A percentile compares a stretch with the other conserved stretches of the same genome.
Evolutionary conservation across 805 yeast genomes (phyloP).

Genomic region (Pichia paraexigua): DNA sequence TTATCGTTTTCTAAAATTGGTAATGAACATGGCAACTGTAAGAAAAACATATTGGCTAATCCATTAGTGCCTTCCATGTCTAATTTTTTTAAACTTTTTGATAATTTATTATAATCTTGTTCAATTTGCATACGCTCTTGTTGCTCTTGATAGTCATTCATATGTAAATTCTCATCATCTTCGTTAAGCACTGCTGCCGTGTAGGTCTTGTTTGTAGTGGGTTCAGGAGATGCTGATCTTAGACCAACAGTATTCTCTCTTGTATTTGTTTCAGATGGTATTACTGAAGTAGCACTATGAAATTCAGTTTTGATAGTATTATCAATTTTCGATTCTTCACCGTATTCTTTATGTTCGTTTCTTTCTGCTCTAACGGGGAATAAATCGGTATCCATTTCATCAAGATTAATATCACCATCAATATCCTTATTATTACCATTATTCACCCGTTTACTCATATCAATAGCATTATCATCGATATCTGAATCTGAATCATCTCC

Average conservation of each 20-base stretch:
- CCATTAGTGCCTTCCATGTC: conserved; percentile 8
- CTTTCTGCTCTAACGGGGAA: conserved; percentile 70
- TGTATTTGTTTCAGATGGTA: conserved; percentile 17
- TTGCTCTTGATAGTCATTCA: conserved; percentile 25
- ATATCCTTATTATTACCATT: neutral
- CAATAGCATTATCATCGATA: conserved; percentile 25
- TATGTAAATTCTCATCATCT: conserved; percentile 11
- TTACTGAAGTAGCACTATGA: conserved; percentile 19
- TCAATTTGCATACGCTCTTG: conserved; percentile 29
- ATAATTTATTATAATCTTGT: conserved; percentile 31
- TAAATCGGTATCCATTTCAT: conserved; percentile 43
- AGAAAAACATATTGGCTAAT: conserved; percentile 15
- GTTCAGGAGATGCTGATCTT: conserved; percentile 1
- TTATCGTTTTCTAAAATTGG: conserved; percentile 16
- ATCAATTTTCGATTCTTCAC: conserved; percentile 25
- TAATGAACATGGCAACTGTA: conserved; percentile 26
- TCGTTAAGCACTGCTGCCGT: neutral
- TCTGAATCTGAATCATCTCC: conserved; percentile 22
- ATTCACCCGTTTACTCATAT: conserved; percentile 4
- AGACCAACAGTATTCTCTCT: conserved; percentile 18
- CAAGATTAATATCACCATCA: conserved; percentile 18
- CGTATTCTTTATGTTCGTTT: conserved; percentile 34
- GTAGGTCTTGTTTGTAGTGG: conserved; percentile 8
- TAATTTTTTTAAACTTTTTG: conserved; percentile 7
- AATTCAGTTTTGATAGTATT: conserved; percentile 28